A percentile compares a stretch with the other conserved stretches of the same genome.
These are phyloP conservation scores for Camellia japonica DNA, from an alignment of 148 eudicot species.

Conservation along the genomic window DNA sequence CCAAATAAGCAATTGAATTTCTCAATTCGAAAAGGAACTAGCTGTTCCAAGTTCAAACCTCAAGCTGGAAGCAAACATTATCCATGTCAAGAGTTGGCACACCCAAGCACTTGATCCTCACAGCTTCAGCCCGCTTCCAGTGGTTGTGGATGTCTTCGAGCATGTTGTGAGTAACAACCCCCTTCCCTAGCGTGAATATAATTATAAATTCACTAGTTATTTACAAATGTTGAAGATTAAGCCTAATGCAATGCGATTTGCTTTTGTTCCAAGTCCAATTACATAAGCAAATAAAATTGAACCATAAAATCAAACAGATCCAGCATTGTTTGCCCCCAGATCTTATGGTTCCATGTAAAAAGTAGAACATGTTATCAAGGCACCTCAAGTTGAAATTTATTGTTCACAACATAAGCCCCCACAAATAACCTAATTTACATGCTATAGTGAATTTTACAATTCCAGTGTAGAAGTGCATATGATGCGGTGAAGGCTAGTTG, in stretches of 20 bases:
- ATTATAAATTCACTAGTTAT: background rate
- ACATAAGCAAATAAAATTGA: background rate
- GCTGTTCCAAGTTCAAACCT: conserved; percentile 39
- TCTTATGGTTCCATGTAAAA: background rate
- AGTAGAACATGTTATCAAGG: background rate
- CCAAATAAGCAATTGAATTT: background rate
- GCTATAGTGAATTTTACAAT: too few species aligned
- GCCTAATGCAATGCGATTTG: background rate
- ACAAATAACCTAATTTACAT: too few species aligned
- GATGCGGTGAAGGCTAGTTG: too few species aligned
- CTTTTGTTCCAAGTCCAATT: background rate
- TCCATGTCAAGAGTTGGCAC: conserved; percentile 97
- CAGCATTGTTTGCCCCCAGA: background rate
- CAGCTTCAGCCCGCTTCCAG: conserved; percentile 94
- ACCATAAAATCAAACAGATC: background rate
- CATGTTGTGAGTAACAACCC: conserved; percentile 89
- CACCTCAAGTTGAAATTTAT: too few species aligned
- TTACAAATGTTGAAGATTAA: background rate
- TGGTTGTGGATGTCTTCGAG: conserved; percentile 89
- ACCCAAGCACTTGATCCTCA: conserved; percentile 89
- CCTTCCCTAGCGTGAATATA: conserved; percentile 46
- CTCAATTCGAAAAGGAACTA: background rate
- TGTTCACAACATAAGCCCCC: too few species aligned
- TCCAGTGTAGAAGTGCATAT: too few species aligned
- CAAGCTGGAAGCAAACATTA: conserved; percentile 80